These are phyloP conservation scores for Cylindrotheca closterium DNA, from an alignment of 108 stramenopile genomes.

Conservation along the genomic window DNA sequence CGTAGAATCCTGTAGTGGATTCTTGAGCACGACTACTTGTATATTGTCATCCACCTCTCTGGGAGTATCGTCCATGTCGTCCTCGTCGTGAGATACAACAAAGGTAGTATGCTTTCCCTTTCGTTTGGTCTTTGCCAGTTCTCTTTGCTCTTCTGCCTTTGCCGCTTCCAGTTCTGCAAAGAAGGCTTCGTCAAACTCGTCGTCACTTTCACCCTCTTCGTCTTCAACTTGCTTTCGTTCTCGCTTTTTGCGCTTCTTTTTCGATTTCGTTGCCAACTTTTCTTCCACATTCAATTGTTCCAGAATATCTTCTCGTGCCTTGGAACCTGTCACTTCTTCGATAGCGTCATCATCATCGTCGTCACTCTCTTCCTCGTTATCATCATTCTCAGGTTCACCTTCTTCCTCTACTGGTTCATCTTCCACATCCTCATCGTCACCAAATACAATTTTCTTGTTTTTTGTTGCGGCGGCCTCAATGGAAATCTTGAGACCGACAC, in stretches of 20 bases:
- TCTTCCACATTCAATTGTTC: constrained; percentile 22
- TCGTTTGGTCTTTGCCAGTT: constrained; percentile 5
- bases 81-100: constrained; percentile 14
- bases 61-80: constrained; percentile 1
- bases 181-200: constrained; percentile 36
- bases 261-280: constrained; percentile 10
- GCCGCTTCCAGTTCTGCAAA: constrained; percentile 35
- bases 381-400: constrained; percentile 4
- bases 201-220: constrained; percentile 9
- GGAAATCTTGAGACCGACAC: constrained; percentile 23
- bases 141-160: constrained; percentile 10
- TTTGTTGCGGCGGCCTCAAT: background rate
- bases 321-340: constrained; percentile 25
- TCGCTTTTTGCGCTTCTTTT: constrained; percentile 26
- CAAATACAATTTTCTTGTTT: constrained; percentile 34
- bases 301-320: constrained; percentile 30
- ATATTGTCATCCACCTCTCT: constrained; percentile 24
- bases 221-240: constrained; percentile 1
- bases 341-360: constrained; percentile 34
- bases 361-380: constrained; percentile 20
- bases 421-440: constrained; percentile 14
- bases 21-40: constrained; percentile 34
- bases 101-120: constrained; percentile 47
- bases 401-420: background rate
- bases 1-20: background rate